Percentiles rank a stretch among this genome's conserved stretches.
phyloP scores from a whole-genome alignment of 148 eudicot genomes.

The Amaranthus palmeri region DNA sequence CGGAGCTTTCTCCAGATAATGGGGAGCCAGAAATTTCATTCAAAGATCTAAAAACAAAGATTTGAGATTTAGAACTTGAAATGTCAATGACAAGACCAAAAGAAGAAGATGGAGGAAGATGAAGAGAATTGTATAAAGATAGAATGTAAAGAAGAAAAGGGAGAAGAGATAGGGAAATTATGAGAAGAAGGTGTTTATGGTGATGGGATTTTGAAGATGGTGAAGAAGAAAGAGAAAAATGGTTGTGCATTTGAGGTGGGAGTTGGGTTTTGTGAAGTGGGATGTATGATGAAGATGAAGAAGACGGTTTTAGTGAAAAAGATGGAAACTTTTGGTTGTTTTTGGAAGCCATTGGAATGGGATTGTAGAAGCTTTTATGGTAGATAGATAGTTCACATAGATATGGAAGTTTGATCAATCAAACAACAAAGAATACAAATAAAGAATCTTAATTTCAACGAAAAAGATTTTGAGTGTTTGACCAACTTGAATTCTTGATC shows the following conservation, averaged over 20 bases:
- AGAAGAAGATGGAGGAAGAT: constrained; percentile 18
- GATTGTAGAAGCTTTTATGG: background rate
- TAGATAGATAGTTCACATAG: constrained; percentile 2
- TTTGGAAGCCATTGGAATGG: constrained; percentile 32
- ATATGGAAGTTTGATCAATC: background rate
- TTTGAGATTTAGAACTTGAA: constrained; percentile 15
- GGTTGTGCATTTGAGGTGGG: constrained; percentile 37
- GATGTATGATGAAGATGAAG: constrained; percentile 28
- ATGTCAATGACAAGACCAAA: constrained; percentile 33
- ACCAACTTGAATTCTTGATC: too few relatives aligned
- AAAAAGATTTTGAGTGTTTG: too few relatives aligned
- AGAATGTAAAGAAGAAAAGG: constrained; percentile 35
- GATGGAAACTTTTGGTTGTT: background rate
- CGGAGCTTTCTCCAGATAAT: constrained; percentile 19
- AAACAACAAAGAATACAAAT: too few relatives aligned
- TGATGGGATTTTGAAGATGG: constrained; percentile 24
- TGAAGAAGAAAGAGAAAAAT: constrained; percentile 8
- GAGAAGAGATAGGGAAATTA: constrained; percentile 30
- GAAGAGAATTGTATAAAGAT: constrained; percentile 33
- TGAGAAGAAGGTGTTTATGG: constrained; percentile 29
- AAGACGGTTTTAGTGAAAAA: constrained; percentile 8
- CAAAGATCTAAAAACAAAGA: constrained; percentile 33
- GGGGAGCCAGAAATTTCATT: constrained; percentile 28
- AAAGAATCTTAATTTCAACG: too few relatives aligned
- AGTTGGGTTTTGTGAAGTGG: constrained; percentile 46